Evolutionary conservation across 495 filamentous ascomycete genomes (phyloP).

Genomic region (Xylaria nigripes): DNA sequence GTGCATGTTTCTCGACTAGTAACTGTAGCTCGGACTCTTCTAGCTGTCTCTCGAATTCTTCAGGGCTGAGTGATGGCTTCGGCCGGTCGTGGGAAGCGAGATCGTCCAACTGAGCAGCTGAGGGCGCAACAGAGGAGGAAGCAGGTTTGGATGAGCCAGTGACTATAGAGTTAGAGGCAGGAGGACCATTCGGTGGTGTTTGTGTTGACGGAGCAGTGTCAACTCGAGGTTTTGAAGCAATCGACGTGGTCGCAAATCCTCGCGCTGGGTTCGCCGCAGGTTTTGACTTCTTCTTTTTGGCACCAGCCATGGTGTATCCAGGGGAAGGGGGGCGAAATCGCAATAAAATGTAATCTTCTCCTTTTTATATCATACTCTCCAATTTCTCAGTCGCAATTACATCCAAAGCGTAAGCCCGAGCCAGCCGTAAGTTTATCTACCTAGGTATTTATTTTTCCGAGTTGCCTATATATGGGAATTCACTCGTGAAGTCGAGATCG

Average conservation of each 20-base stretch:
- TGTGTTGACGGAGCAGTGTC: constrained; percentile 24
- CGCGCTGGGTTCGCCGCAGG: constrained; percentile 72
- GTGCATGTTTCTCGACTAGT: constrained; percentile 69
- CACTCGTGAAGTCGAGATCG: no score
- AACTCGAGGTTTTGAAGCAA: constrained; percentile 62
- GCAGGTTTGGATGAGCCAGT: constrained; percentile 14
- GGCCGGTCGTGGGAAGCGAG: constrained; percentile 32
- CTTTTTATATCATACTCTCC: neutral
- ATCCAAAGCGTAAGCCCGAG: neutral
- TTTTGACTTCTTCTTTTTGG: constrained; percentile 82
- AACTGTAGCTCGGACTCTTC: constrained; percentile 76
- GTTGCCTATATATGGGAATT: no score
- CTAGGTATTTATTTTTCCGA: no score
- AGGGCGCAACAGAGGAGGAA: constrained; percentile 26
- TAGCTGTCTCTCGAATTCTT: constrained; percentile 76
- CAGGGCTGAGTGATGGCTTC: constrained; percentile 56
- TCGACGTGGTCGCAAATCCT: constrained; percentile 86
- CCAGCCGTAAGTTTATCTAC: neutral
- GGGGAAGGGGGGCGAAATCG: neutral
- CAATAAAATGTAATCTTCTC: neutral
- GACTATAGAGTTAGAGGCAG: neutral
- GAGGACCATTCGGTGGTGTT: constrained; percentile 1
- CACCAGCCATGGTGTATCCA: constrained; percentile 55
- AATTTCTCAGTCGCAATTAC: neutral
- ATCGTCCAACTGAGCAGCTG: constrained; percentile 20